Base-by-base conservation (phyloP, 2,329 filamentous ascomycete species). In the Pseudocercospora eumusae region DNA sequence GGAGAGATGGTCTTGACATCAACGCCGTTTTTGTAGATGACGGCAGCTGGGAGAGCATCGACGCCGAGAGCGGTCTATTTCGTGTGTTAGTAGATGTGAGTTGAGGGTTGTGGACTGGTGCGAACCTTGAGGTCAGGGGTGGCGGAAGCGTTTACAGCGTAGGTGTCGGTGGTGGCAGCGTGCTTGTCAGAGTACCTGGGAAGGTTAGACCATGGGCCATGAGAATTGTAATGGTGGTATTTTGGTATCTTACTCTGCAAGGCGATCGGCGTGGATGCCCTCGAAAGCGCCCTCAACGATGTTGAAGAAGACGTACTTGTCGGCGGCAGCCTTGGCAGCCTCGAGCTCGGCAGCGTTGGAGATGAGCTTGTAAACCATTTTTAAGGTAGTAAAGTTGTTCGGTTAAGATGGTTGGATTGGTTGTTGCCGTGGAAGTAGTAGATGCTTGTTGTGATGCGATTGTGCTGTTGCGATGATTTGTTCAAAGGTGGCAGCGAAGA, bases 21-120 rank as follows among this genome's bases (percentile, higher is more conserved):
- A 52, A 25, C 47, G 47, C 47, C 47, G 47, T 52, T 52, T 25
- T 52, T 52, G 47, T 52, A 52, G 47, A 52, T 52, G 47, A 52
- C 47, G 23, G 47, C 47, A 28, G 47, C 47, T 52, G 47, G 47
- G 47, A 52, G 47, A 20, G 47, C 23, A 18, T 25, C 21, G 15
- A 52, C 47, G 23, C 47, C 47, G 25, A 52, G 47, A 52, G 25
- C 47, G 5, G 21, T 11, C 47, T 52, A 15, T 27, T 1, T 25
- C 31, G 11, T 28, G 15, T 18, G 25, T 52, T n/a, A 52, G 47
- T 28, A 27, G 8, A n/a, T 52, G 23, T 28, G 23, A 2, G 11
- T 52, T n/a, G n/a, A n/a, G n/a, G 4, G 1, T 18, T 47, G 44
- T 13, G 47, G 15, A 13, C 3, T 15, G 21, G 10, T 52, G 10